These are phyloP conservation scores for Rhodomyrtus psidioides DNA, from an alignment of 441 rosid genomes.

Conservation along the genomic window DNA sequence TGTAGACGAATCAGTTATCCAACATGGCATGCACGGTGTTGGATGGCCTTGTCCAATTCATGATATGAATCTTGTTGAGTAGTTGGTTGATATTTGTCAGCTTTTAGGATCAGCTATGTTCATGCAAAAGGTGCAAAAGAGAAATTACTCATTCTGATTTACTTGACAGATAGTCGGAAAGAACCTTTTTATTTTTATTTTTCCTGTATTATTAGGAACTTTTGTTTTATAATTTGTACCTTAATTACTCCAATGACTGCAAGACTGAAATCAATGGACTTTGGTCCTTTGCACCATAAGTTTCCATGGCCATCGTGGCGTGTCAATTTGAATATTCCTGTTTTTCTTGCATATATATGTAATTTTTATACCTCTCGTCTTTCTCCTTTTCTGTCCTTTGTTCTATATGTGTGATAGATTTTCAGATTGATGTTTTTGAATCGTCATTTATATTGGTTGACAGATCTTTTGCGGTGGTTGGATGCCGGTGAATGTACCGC, in stretches of 20 bases:
- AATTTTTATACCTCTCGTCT: background rate
- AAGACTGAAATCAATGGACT: background rate
- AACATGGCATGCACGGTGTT: too few species aligned
- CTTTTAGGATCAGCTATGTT: too few species aligned
- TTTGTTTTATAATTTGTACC: background rate
- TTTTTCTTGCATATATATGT: background rate
- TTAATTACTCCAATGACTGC: background rate
- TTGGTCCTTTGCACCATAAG: background rate
- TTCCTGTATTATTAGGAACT: background rate
- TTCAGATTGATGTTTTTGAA: background rate
- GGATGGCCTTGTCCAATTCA: too few species aligned
- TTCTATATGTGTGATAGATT: background rate
- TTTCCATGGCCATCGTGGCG: background rate
- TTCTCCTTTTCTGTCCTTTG: background rate
- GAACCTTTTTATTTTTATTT: background rate
- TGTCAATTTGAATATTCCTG: background rate
- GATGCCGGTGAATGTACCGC: constrained; percentile 43
- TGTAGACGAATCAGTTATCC: too few species aligned
- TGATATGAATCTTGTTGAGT: too few species aligned
- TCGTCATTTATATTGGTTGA: constrained; percentile 3
- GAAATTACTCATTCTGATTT: background rate
- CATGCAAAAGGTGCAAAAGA: constrained; percentile 50
- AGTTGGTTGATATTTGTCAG: too few species aligned
- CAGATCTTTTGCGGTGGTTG: constrained; percentile 67
- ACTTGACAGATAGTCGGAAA: background rate